Evolutionary conservation across 2,329 filamentous ascomycete species (phyloP), one percentile per base, ranked within the genome.

Genomic region (Fusarium subglutinans): DNA sequence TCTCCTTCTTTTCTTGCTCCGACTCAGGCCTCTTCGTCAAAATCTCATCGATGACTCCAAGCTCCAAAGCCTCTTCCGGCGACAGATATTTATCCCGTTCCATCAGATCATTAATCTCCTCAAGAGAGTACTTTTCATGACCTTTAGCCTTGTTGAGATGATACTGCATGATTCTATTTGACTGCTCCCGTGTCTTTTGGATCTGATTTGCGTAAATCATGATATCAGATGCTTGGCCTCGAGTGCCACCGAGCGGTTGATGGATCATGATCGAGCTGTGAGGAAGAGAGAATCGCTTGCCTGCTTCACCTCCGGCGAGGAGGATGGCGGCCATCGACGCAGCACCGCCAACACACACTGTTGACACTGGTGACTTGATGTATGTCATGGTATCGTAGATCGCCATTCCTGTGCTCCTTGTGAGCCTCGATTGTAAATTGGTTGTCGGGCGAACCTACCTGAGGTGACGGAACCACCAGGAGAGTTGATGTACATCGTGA

Each of bases 351-450:
- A 99, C 90, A 80, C 96, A 98, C 37, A 99, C 96, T 2, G 96
- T 99, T 48, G 93, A 96, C 1, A 99, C 95, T 3, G 96, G 94
- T 6, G 94, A 94, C 69, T 92, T 91, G 81, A 99, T 98, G 83
- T 99, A 99, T 77, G 93, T 91, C 96, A 99, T 98, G 18, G 96
- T 99, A 82, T 99, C 96, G 87, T 99, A 99, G 79, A 99, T 98
- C 33, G 96, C 95, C 69, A 93, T 87, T 22, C 91, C 91, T 82
- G 68, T 15, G 11, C 7, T 13, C n/a, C 14, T 12, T 17, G 44
- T 69, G 44, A 74, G 69, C 55, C 63, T 68, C 28, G 33, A 40
- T n/a, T 45, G 24, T 47, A 45, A 13, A 20, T 37, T 35, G 41
- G 47, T n/a, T 22, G 17, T 17, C 14, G 22, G 50, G 51, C 18